phyloP scores from a whole-genome alignment of 2,329 filamentous ascomycete genomes.

The Hymenoscyphus albidus region DNA sequence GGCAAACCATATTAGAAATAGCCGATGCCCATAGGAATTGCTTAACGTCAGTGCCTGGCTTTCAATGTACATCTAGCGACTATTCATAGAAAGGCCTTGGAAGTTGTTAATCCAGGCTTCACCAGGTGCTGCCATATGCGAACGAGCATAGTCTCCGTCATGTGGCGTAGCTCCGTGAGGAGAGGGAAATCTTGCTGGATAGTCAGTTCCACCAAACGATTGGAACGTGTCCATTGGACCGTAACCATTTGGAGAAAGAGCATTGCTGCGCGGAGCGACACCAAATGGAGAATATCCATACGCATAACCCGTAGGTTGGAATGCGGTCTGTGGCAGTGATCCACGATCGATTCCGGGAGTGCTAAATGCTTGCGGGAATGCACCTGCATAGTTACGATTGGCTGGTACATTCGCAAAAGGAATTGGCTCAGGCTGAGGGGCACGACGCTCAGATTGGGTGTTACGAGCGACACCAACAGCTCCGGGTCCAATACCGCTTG shows the following conservation, averaged over 20 bases:
- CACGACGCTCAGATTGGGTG: slow-evolving; percentile 39
- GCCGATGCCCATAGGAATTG: not conserved
- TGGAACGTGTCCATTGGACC: slow-evolving; percentile 43
- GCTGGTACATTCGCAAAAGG: slow-evolving; percentile 25
- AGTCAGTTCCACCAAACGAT: slow-evolving; percentile 24
- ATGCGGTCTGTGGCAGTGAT: slow-evolving; percentile 39
- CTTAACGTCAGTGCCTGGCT: not conserved
- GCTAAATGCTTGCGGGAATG: slow-evolving; percentile 43
- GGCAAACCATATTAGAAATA: not conserved
- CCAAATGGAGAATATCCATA: slow-evolving; percentile 43
- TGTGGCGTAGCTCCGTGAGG: slow-evolving; percentile 37
- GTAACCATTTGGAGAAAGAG: slow-evolving; percentile 35
- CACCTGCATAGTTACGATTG: slow-evolving; percentile 35
- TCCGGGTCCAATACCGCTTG: slow-evolving; percentile 62
- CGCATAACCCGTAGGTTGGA: slow-evolving; percentile 39
- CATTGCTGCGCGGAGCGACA: slow-evolving; percentile 38
- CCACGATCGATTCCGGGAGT: slow-evolving; percentile 38
- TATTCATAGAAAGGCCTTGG: slow-evolving; percentile 68
- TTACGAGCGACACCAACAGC: slow-evolving; percentile 53
- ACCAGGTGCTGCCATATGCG: slow-evolving; percentile 39
- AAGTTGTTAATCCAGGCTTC: slow-evolving; percentile 60
- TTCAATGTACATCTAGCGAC: slow-evolving; percentile 22
- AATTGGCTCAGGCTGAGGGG: slow-evolving; percentile 38
- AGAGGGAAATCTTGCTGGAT: slow-evolving; percentile 46
- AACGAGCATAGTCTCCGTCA: slow-evolving; percentile 41